Percentiles rank a stretch among this genome's conserved stretches.
Conservation (phyloP, 2,329 filamentous ascomycete species). For the Colletotrichum eremochloae region DNA sequence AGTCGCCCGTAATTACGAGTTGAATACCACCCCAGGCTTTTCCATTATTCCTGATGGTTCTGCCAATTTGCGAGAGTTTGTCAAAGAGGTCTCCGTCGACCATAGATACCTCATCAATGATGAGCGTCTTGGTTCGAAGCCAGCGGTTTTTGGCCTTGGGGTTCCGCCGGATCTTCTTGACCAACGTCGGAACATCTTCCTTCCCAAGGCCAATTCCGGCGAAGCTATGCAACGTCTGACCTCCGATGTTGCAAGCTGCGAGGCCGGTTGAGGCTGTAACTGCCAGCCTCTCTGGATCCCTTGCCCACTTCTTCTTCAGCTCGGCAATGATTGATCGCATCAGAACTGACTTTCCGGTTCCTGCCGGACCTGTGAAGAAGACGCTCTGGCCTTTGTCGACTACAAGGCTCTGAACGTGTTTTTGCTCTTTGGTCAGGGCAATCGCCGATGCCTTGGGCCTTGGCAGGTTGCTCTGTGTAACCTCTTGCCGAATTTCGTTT, state of each 20-base stretch:
- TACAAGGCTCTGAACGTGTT: constrained; percentile 85
- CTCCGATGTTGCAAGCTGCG: constrained; percentile 96
- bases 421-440: constrained; percentile 87
- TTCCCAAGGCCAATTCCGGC: constrained; percentile 95
- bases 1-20: constrained; percentile 94
- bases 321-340: constrained; percentile 91
- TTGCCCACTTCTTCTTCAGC: constrained; percentile 80
- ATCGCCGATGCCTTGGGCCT: constrained; percentile 64
- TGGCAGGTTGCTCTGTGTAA: constrained; percentile 51
- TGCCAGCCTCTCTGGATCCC: constrained; percentile 86
- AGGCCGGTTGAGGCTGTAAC: constrained; percentile 96
- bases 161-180: constrained; percentile 93
- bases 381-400: constrained; percentile 86
- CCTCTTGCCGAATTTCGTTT: constrained; percentile 61
- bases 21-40: constrained; percentile 96
- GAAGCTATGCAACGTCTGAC: constrained; percentile 96
- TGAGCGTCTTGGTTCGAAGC: constrained; percentile 86
- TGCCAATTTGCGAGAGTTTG: constrained; percentile 90
- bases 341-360: constrained; percentile 96
- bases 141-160: constrained; percentile 89
- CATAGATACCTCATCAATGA: constrained; percentile 98
- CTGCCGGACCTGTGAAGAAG: constrained; percentile 97
- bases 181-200: constrained; percentile 81
- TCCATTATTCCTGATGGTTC: constrained; percentile 88
- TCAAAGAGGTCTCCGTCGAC: constrained; percentile 97